These are phyloP conservation scores for Teunomyces pallodes DNA, from an alignment of 805 yeast genomes.

Conservation along the genomic window DNA sequence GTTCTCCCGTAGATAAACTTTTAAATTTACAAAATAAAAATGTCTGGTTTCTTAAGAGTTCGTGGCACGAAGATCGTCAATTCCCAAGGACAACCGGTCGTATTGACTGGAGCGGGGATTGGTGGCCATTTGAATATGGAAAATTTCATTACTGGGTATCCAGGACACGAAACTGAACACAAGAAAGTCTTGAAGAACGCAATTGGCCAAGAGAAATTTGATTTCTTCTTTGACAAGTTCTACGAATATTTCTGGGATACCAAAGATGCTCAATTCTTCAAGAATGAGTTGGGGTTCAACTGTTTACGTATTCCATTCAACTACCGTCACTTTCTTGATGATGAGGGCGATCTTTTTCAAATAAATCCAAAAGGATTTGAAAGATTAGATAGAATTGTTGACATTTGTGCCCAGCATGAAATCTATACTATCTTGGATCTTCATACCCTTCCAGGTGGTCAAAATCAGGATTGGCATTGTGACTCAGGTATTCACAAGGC, in stretches of 20 bases:
- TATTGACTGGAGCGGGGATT: slow-evolving; percentile 47
- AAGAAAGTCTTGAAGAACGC: slow-evolving; percentile 36
- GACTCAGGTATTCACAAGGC: slow-evolving; percentile 49
- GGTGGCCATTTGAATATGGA: slow-evolving; percentile 57
- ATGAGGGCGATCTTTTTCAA: slow-evolving; percentile 42
- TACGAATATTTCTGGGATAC: slow-evolving; percentile 56
- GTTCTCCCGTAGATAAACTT: neutral
- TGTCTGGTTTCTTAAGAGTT: slow-evolving; percentile 30
- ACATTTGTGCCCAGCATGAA: slow-evolving; percentile 44
- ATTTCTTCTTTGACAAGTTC: slow-evolving; percentile 50
- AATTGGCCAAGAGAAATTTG: slow-evolving; percentile 47
- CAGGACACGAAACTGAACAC: slow-evolving; percentile 54
- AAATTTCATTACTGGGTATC: slow-evolving; percentile 55
- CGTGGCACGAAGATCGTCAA: slow-evolving; percentile 50
- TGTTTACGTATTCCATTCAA: slow-evolving; percentile 52
- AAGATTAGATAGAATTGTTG: slow-evolving; percentile 41
- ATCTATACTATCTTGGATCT: slow-evolving; percentile 49
- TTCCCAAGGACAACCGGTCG: slow-evolving; percentile 33
- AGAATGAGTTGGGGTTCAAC: slow-evolving; percentile 39
- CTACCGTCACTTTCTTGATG: slow-evolving; percentile 48
- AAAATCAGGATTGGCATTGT: slow-evolving; percentile 54
- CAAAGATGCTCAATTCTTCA: slow-evolving; percentile 46
- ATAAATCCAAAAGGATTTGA: slow-evolving; percentile 46
- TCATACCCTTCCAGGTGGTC: slow-evolving; percentile 53
- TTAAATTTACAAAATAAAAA: neutral